Conservation (phyloP, 2,329 filamentous ascomycete species). For the Paracoccidioides brasiliensis region DNA sequence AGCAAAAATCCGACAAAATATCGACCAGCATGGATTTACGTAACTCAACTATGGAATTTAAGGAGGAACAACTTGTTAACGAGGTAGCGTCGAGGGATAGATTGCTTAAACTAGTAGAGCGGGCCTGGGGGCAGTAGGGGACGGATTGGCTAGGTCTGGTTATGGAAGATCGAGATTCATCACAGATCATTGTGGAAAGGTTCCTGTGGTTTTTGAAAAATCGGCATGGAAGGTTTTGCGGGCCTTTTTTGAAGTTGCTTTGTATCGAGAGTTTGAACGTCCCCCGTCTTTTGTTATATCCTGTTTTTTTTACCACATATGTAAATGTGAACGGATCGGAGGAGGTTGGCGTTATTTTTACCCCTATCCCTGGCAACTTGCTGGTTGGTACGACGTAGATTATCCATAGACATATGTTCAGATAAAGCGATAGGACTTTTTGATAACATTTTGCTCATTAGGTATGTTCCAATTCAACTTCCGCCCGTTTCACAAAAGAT, state of each 20-base stretch:
- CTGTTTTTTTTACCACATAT: background rate
- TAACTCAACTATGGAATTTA: slow-evolving; percentile 7
- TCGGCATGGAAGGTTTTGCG: background rate
- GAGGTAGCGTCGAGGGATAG: slow-evolving; percentile 4
- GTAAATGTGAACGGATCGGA: background rate
- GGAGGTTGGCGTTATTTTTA: background rate
- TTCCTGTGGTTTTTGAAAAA: background rate
- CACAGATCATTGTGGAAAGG: background rate
- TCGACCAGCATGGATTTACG: slow-evolving; percentile 6
- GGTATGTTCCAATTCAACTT: background rate
- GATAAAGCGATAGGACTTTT: background rate
- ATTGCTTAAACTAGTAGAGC: slow-evolving; percentile 7
- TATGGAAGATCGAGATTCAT: background rate
- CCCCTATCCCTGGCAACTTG: background rate
- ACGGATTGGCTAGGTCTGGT: background rate
- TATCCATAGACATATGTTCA: background rate
- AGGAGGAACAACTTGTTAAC: slow-evolving; percentile 6
- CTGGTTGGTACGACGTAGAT: background rate
- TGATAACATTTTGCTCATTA: background rate
- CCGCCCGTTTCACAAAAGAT: too few relatives aligned
- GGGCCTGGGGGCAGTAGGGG: slow-evolving; percentile 2
- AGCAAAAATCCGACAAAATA: background rate
- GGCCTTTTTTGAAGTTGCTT: background rate
- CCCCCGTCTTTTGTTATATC: background rate
- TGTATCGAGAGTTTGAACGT: background rate